Conservation (phyloP, 2,329 filamentous ascomycete genomes). For the Talaromyces sp. region DNA sequence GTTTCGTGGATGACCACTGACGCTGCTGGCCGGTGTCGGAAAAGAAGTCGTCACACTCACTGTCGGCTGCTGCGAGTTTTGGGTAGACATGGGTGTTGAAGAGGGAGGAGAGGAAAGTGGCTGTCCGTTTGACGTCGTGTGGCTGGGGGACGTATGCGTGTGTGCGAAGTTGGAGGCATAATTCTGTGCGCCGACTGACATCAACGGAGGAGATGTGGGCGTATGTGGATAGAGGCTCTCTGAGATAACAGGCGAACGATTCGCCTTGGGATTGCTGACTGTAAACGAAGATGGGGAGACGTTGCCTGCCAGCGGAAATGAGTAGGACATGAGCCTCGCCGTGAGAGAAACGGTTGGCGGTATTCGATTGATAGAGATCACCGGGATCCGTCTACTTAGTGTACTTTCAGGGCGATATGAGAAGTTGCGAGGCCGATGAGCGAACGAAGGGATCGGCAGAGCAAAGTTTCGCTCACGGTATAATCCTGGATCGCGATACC, state of each 20-base stretch:
- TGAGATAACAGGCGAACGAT: constrained; percentile 26
- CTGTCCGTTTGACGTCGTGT: constrained; percentile 41
- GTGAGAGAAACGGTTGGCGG: neutral
- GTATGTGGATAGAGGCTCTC: constrained; percentile 37
- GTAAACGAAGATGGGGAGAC: constrained; percentile 44
- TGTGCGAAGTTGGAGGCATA: constrained; percentile 47
- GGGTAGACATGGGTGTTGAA: constrained; percentile 42
- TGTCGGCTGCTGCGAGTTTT: constrained; percentile 40
- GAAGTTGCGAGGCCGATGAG: constrained; percentile 16
- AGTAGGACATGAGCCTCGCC: constrained; percentile 37
- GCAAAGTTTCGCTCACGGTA: constrained; percentile 19
- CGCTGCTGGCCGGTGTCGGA: constrained; percentile 46
- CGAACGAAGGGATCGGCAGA: constrained; percentile 17
- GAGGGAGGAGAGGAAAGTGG: constrained; percentile 41
- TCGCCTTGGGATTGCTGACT: constrained; percentile 38
- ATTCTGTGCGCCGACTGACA: constrained; percentile 49
- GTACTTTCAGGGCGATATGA: constrained; percentile 3
- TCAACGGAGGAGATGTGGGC: constrained; percentile 47
- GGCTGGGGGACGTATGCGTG: constrained; percentile 44
- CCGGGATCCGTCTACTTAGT: neutral
- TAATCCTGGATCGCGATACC: constrained; percentile 12
- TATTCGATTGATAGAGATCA: neutral
- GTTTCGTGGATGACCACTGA: constrained; percentile 35
- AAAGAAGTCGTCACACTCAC: constrained; percentile 42
- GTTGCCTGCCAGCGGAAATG: constrained; percentile 35